Evolutionary conservation across 345 rosid species (phyloP), one percentile per base, ranked within the genome.

Genomic region (Isatis tinctoria): DNA sequence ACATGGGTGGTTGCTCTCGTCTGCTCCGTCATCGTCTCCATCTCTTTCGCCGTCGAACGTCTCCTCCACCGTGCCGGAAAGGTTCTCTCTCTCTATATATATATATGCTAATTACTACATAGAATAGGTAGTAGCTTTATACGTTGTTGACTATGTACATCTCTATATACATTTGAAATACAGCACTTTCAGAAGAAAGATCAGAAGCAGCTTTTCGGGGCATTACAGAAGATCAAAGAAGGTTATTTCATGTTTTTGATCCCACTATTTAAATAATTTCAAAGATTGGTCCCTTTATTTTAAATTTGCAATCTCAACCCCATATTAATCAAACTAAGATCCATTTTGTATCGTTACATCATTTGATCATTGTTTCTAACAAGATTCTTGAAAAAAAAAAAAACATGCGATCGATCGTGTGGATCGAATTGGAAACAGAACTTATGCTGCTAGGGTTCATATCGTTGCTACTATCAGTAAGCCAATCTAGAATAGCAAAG

Each of bases 371-470:
- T 6, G 26, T 68, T 40, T 30, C 79, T 75, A 41, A 68, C 56
- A 68, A 10, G 9, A 26, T 27, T 67, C 16, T 45, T 71, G 44
- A 40, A 14, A 26, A 48, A 40, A 14, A 26, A 48, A 4, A 16
- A 68, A 30, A 30, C 20, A 0, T 28, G 12, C 12, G 6, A 54
- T 5, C 12, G 6, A 54, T 5, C 13, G 30, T 28, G 10, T 65
- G 70, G 57, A 33, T 26, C 8, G 11, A 13, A 37, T 10, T 22
- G 49, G 66, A 2, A 45, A 20, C 95, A 93, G 98, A 90, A 81
- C 79, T 88, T 83, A 93, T 93, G 98, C 76, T 93, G 22, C 65
- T 93, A 81, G 98, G 98, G 52, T 93, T 93, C 73, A 92, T 92
- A 62, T 90, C 98, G 11, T 81, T 90, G 73, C 73, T 92, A 20